These are phyloP conservation scores for Zancudomyces culisetae DNA, from an alignment of 371 early-diverging fungal species.

Conservation along the genomic window DNA sequence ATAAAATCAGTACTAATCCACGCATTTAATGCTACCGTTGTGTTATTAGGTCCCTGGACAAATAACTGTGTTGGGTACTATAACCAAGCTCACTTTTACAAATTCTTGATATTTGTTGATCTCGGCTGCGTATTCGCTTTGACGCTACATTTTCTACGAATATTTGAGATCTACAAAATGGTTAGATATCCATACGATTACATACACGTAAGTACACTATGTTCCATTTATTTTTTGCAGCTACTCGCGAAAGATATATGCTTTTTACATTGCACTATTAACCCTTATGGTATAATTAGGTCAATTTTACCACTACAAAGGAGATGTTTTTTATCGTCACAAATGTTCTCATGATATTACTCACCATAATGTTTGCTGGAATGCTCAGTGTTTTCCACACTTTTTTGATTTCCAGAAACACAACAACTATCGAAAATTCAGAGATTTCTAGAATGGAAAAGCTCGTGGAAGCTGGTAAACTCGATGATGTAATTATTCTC, in stretches of 20 bases:
- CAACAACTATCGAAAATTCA: conserved; percentile 82
- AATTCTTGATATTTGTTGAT: conserved; percentile 58
- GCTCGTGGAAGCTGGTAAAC: conserved; percentile 40
- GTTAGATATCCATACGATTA: no score
- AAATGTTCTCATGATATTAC: conserved; percentile 41
- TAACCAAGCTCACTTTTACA: conserved; percentile 77
- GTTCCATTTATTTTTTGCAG: no score
- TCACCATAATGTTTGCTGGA: conserved; percentile 58
- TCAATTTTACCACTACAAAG: conserved; percentile 27
- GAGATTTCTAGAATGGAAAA: conserved; percentile 67
- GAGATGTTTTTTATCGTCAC: conserved; percentile 50
- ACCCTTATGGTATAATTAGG: no score
- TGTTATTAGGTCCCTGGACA: conserved; percentile 62
- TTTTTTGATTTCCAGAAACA: conserved; percentile 62
- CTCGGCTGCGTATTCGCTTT: conserved; percentile 31
- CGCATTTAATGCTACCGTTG: no score
- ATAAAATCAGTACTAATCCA: conserved; percentile 19
- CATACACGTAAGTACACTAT: no score
- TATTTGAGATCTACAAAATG: conserved; percentile 28
- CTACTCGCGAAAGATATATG: no score
- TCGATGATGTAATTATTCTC: conserved; percentile 26
- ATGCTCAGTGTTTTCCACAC: conserved; percentile 63
- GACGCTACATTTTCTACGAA: conserved; percentile 19
- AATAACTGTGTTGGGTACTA: conserved; percentile 86
- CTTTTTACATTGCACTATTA: no score